Conservation (phyloP, 139 green algal genomes). For the Pseudopediastrum boryanum region DNA sequence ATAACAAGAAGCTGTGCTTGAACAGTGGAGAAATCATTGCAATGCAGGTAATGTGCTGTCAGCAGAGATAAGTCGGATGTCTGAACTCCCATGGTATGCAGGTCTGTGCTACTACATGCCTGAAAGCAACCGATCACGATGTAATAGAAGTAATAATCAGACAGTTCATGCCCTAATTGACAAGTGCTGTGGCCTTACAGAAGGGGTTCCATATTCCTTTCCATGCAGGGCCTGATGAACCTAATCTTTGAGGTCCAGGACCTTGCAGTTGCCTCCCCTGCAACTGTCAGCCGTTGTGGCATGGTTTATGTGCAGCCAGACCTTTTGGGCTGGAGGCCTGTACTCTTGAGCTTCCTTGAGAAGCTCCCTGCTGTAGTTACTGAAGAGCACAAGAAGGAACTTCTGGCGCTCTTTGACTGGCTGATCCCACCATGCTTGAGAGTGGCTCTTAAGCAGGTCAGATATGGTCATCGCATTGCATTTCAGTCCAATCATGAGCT, state of each 20-base stretch:
- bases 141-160: no score
- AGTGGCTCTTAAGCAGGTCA: conserved; percentile 54
- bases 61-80: no score
- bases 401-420: conserved; percentile 75
- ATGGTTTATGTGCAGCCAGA: conserved; percentile 79
- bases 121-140: no score
- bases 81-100: no score
- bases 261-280: conserved; percentile 77
- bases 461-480: no score
- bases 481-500: no score
- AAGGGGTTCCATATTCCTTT: background rate
- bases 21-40: conserved; percentile 85
- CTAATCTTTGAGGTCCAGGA: conserved; percentile 88
- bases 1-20: conserved; percentile 90
- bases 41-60: conserved; percentile 74
- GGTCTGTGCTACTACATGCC: no score
- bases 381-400: conserved; percentile 42
- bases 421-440: conserved; percentile 73
- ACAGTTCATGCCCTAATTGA: no score
- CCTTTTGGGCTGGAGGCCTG: conserved; percentile 59
- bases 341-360: conserved; percentile 64
- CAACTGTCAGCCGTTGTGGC: conserved; percentile 80
- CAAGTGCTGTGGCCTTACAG: no score
- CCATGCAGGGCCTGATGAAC: conserved; percentile 60
- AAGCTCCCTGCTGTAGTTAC: conserved; percentile 62